Evolutionary conservation across 305 asterid genomes (phyloP).

Genomic region (Coffea humblotiana): DNA sequence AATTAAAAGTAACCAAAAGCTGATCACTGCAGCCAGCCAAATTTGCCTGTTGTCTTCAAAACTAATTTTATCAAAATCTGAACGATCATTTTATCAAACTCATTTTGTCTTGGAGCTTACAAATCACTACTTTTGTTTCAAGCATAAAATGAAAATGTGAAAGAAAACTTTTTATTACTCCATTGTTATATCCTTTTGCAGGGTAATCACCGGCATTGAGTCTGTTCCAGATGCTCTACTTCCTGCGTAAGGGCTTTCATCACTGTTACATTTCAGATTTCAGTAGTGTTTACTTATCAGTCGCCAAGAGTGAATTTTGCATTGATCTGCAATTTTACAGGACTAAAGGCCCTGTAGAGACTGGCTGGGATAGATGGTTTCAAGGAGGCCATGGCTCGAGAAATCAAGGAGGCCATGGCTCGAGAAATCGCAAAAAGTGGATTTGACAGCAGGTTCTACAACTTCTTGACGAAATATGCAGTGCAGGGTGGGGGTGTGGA

Average conservation of each 20-base stretch:
- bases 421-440: constrained; percentile 64
- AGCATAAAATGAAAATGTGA: background rate
- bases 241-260: constrained; percentile 52
- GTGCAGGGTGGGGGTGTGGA: background rate
- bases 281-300: too few species aligned
- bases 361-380: constrained; percentile 84
- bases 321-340: constrained; percentile 32
- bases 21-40: too few species aligned
- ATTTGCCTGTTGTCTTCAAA: too few species aligned
- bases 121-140: background rate
- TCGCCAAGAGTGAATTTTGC: too few species aligned
- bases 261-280: too few species aligned
- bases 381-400: constrained; percentile 71
- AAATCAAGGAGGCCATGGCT: constrained; percentile 67
- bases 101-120: background rate
- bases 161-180: constrained; percentile 1
- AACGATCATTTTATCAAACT: background rate
- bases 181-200: constrained; percentile 21
- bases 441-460: constrained; percentile 29
- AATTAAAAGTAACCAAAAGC: too few species aligned
- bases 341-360: constrained; percentile 63
- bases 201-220: constrained; percentile 51
- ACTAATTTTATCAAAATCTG: background rate
- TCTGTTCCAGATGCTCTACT: constrained; percentile 77
- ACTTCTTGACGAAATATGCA: background rate